These are phyloP conservation scores for Xylariaceae sp. DNA, from an alignment of 2,329 filamentous ascomycete genomes.

Conservation along the genomic window DNA sequence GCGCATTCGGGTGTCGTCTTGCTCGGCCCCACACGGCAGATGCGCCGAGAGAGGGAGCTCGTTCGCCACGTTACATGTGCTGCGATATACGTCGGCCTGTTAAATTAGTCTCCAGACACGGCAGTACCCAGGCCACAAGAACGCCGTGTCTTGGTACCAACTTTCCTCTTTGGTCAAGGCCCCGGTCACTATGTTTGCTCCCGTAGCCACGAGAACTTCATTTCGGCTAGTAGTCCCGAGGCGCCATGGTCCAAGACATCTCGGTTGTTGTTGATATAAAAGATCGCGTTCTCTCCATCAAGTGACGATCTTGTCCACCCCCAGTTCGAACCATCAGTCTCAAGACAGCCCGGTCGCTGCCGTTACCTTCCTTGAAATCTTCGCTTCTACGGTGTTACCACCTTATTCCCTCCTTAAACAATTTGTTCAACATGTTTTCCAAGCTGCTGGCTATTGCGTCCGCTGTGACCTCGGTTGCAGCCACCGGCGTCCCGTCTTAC, in stretches of 20 bases:
- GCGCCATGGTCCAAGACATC: slow-evolving; percentile 9
- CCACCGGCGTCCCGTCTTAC: slow-evolving; percentile 33
- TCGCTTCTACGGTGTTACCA: slow-evolving; percentile 19
- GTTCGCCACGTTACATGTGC: no score
- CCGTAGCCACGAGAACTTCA: slow-evolving; percentile 24
- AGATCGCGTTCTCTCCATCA: slow-evolving; percentile 13
- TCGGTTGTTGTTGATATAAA: slow-evolving; percentile 11
- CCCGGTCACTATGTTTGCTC: slow-evolving; percentile 20
- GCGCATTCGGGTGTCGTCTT: no score
- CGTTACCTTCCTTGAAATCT: slow-evolving; percentile 21
- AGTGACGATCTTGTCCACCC: slow-evolving; percentile 19
- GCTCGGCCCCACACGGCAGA: no score
- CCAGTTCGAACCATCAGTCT: slow-evolving; percentile 16
- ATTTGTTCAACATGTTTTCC: slow-evolving; percentile 20
- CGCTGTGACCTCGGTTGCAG: slow-evolving; percentile 16
- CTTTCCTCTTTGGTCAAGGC: slow-evolving; percentile 16
- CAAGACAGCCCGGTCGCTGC: slow-evolving; percentile 21
- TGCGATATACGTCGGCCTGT: no score
- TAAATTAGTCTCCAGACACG: no score
- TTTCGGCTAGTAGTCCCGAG: slow-evolving; percentile 10
- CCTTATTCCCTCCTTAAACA: slow-evolving; percentile 8
- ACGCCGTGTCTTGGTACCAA: slow-evolving; percentile 9
- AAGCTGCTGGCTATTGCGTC: slow-evolving; percentile 21
- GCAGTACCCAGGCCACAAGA: no score
- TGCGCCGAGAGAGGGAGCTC: no score